Evolutionary conservation across 805 yeast genomes (phyloP).

Genomic region (Cyberlindnera sargentensis): DNA sequence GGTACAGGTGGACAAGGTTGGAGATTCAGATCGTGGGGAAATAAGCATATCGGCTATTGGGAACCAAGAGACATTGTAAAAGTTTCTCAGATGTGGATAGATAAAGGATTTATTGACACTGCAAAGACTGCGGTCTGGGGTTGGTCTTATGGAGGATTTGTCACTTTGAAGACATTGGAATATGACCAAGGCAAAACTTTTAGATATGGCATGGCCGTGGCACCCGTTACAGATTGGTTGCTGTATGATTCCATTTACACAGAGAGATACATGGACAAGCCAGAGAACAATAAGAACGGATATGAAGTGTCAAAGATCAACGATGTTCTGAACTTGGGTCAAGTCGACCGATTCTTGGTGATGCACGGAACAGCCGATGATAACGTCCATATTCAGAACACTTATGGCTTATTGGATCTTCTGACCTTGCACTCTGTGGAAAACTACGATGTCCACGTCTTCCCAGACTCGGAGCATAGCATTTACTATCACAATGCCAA

Average conservation of each 20-base stretch:
- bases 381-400: constrained; percentile 92
- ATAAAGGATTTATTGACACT: constrained; percentile 49
- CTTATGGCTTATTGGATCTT: constrained; percentile 67
- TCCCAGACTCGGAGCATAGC: constrained; percentile 78
- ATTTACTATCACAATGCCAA: constrained; percentile 69
- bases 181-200: constrained; percentile 67
- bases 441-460: constrained; percentile 73
- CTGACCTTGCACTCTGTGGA: constrained; percentile 65
- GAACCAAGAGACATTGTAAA: constrained; percentile 84
- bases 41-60: constrained; percentile 71
- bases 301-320: constrained; percentile 54
- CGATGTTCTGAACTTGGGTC: constrained; percentile 47
- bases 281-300: constrained; percentile 58
- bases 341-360: constrained; percentile 60
- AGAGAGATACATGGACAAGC: constrained; percentile 88
- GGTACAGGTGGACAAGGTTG: constrained; percentile 92
- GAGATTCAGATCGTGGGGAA: constrained; percentile 67
- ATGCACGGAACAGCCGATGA: constrained; percentile 99
- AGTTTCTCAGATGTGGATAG: constrained; percentile 58
- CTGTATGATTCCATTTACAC: constrained; percentile 92
- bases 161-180: constrained; percentile 85
- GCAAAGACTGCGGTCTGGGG: constrained; percentile 86
- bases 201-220: constrained; percentile 90
- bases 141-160: constrained; percentile 96
- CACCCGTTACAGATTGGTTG: constrained; percentile 95